Conservation (phyloP, 176 grass and related monocot species). For the Canna indica region DNA sequence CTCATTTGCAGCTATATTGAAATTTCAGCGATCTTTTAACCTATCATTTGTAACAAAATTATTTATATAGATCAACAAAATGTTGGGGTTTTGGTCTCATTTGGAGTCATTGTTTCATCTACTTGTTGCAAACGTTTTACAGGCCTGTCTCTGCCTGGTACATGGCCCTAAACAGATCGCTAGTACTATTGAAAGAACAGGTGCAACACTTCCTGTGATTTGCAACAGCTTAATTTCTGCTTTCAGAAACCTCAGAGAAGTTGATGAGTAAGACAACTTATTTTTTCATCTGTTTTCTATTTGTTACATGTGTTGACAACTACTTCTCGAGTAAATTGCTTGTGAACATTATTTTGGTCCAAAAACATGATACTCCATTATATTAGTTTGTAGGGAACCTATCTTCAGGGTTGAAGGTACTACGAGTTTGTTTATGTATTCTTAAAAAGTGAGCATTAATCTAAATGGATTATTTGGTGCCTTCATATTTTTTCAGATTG, state of each 20-base stretch:
- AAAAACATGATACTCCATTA: not conserved
- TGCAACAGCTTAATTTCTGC: conserved; percentile 56
- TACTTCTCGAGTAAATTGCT: not conserved
- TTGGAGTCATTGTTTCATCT: not conserved
- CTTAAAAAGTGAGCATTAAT: too few relatives aligned
- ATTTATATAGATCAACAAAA: not conserved
- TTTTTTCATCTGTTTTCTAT: conserved; percentile 8
- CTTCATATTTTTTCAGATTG: too few relatives aligned
- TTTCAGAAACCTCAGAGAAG: conserved; percentile 48
- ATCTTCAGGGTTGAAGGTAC: too few relatives aligned
- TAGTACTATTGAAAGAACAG: conserved; percentile 42
- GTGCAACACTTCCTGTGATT: conserved; percentile 43
- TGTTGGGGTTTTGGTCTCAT: not conserved
- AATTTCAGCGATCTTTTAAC: not conserved
- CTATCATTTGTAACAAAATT: not conserved
- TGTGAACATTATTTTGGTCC: not conserved
- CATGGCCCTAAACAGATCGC: conserved; percentile 22
- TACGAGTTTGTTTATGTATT: too few relatives aligned
- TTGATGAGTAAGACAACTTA: conserved; percentile 35
- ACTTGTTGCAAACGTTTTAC: conserved; percentile 7
- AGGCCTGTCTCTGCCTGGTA: conserved; percentile 48
- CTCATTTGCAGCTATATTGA: not conserved
- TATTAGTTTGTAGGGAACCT: not conserved
- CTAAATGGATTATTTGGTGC: too few relatives aligned
- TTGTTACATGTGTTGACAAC: not conserved